Percentiles rank a stretch among this genome's conserved stretches.
These are phyloP conservation scores for Naganishia vaughanmartiniae DNA, from an alignment of 768 basidiomycete genomes.

Conservation along the genomic window DNA sequence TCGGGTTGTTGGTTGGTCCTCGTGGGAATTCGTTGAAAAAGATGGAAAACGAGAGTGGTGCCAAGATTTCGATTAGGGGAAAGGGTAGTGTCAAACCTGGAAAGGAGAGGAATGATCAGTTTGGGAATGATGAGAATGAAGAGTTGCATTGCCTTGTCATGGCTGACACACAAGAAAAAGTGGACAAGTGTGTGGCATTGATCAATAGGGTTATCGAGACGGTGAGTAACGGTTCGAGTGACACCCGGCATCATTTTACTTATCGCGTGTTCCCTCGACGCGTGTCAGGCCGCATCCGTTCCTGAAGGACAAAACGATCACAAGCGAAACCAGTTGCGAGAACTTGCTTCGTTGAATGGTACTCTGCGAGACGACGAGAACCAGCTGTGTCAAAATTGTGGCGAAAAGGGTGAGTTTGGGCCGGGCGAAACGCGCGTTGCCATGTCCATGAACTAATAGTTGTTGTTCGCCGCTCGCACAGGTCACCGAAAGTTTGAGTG, in stretches of 20 bases:
- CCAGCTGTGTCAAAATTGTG: slow-evolving; percentile 81
- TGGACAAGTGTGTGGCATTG: slow-evolving; percentile 82
- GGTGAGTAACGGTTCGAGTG: slow-evolving; percentile 57
- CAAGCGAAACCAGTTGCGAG: slow-evolving; percentile 96
- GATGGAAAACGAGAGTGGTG: slow-evolving; percentile 97
- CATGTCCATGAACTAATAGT: background rate
- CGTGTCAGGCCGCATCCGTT: slow-evolving; percentile 86
- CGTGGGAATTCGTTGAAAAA: slow-evolving; percentile 99
- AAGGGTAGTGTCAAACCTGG: slow-evolving; percentile 99
- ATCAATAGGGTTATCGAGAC: slow-evolving; percentile 99
- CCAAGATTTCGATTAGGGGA: slow-evolving; percentile 96
- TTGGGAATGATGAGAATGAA: slow-evolving; percentile 94
- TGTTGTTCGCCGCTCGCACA: slow-evolving; percentile 53
- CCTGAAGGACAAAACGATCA: slow-evolving; percentile 99
- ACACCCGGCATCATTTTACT: background rate
- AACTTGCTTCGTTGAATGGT: slow-evolving; percentile 94
- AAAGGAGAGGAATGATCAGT: slow-evolving; percentile 90
- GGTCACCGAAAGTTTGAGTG: slow-evolving; percentile 96
- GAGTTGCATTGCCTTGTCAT: slow-evolving; percentile 97
- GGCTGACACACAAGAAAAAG: slow-evolving; percentile 88
- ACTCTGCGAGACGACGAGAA: slow-evolving; percentile 99
- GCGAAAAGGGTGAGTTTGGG: slow-evolving; percentile 44
- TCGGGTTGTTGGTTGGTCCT: slow-evolving; percentile 94
- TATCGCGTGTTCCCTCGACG: background rate
- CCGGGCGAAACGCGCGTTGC: background rate